phyloP scores from a whole-genome alignment of 306 rosid species.

The Medicago arabica region DNA sequence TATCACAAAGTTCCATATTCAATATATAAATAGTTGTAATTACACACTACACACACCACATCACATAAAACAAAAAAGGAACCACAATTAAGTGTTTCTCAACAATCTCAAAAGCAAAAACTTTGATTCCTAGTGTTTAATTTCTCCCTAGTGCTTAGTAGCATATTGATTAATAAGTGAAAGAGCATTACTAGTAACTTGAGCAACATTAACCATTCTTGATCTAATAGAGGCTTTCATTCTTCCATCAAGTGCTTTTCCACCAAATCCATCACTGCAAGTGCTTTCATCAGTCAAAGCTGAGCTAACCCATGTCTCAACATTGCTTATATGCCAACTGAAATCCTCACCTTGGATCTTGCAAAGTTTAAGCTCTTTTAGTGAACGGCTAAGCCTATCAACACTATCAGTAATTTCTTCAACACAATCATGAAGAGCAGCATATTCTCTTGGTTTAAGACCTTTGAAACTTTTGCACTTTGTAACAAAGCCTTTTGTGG shows the following conservation, averaged over 20 bases:
- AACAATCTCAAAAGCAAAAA: not conserved
- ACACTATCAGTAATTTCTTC: conserved; percentile 52
- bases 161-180: conserved; percentile 54
- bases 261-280: conserved; percentile 53
- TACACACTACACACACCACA: conserved; percentile 18
- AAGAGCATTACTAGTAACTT: conserved; percentile 57
- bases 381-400: conserved; percentile 39
- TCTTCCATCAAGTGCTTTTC: conserved; percentile 41
- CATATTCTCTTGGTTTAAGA: conserved; percentile 40
- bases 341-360: conserved; percentile 40
- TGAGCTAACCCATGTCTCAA: conserved; percentile 57
- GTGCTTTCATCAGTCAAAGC: conserved; percentile 52
- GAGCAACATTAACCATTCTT: conserved; percentile 52
- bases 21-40: not conserved
- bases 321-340: conserved; percentile 58
- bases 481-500: conserved; percentile 41
- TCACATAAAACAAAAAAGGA: not conserved
- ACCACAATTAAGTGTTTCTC: not conserved
- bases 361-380: conserved; percentile 53
- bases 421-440: conserved; percentile 46
- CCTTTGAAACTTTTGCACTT: conserved; percentile 41
- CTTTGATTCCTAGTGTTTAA: not conserved
- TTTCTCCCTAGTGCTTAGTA: conserved; percentile 18
- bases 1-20: conserved; percentile 17
- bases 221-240: conserved; percentile 41